Percentiles rank a stretch among this genome's conserved stretches.
Conservation (phyloP, 1,284 basidiomycete genomes). For the Cryptococcus floricola region DNA sequence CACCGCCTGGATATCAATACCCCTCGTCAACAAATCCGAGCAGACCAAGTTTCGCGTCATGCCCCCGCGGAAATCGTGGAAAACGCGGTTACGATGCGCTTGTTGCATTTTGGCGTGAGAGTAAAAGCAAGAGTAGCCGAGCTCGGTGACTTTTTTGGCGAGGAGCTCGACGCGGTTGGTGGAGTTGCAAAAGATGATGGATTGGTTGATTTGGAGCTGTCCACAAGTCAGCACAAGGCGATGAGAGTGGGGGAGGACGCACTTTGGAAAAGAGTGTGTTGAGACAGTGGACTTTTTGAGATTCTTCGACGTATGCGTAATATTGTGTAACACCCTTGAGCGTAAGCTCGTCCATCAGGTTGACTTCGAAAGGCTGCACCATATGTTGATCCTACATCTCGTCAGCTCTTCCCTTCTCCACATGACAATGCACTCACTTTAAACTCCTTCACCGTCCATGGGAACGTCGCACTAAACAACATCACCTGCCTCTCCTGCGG, state of each 20-base stretch:
- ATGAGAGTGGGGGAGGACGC: neutral
- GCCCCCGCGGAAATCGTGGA: conserved; percentile 98
- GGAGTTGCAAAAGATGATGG: conserved; percentile 99
- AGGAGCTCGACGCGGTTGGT: conserved; percentile 98
- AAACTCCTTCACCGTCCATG: conserved; percentile 98
- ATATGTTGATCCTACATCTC: conserved; percentile 85
- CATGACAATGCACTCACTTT: conserved; percentile 59
- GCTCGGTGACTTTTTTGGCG: conserved; percentile 98
- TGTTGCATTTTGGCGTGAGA: conserved; percentile 99
- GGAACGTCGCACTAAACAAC: conserved; percentile 99
- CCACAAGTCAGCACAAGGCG: conserved; percentile 1
- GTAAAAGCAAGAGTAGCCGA: conserved; percentile 99
- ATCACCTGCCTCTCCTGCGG: conserved; percentile 90
- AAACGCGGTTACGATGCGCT: conserved; percentile 96
- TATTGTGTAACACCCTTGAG: conserved; percentile 98
- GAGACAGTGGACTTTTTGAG: conserved; percentile 94
- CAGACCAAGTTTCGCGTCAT: conserved; percentile 98
- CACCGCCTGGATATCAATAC: conserved; percentile 99
- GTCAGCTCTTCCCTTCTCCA: conserved; percentile 4
- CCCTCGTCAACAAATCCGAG: conserved; percentile 90
- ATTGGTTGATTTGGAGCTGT: conserved; percentile 99
- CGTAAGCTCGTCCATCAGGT: conserved; percentile 99
- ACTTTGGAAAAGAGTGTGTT: conserved; percentile 42
- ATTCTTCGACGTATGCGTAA: conserved; percentile 97
- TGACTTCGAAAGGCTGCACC: conserved; percentile 94